Conservation (phyloP, 2,329 filamentous ascomycete species). For the Herpotrichia juniperi region DNA sequence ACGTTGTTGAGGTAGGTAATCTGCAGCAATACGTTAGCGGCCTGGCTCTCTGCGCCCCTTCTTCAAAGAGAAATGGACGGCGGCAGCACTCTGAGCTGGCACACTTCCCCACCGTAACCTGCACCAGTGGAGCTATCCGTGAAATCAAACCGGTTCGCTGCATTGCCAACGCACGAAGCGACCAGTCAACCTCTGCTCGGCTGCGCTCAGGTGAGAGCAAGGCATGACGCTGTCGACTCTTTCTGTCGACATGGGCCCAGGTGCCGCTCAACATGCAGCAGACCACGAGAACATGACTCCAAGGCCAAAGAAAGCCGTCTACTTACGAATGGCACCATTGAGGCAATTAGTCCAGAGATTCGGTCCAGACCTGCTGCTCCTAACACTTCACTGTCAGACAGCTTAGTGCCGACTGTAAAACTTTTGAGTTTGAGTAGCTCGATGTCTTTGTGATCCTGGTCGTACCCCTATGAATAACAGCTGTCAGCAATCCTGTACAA, state of each 20-base stretch:
- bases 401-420: slow-evolving; percentile 73
- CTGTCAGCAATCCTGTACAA: slow-evolving; percentile 29
- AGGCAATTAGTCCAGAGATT: slow-evolving; percentile 67
- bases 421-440: slow-evolving; percentile 79
- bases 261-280: slow-evolving; percentile 3
- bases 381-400: slow-evolving; percentile 69
- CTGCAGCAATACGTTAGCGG: slow-evolving; percentile 42
- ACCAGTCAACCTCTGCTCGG: slow-evolving; percentile 16
- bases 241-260: slow-evolving; percentile 3
- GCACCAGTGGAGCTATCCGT: slow-evolving; percentile 28
- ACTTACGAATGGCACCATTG: slow-evolving; percentile 82
- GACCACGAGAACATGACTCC: not conserved
- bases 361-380: slow-evolving; percentile 67
- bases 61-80: slow-evolving; percentile 1
- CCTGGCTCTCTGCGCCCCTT: slow-evolving; percentile 16
- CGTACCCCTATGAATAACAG: slow-evolving; percentile 66
- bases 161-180: slow-evolving; percentile 40
- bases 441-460: slow-evolving; percentile 77
- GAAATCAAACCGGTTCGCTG: slow-evolving; percentile 28
- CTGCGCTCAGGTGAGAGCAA: slow-evolving; percentile 16
- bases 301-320: slow-evolving; percentile 12
- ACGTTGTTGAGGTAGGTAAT: slow-evolving; percentile 58
- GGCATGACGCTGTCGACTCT: slow-evolving; percentile 19
- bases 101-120: slow-evolving; percentile 15
- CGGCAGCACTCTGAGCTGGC: slow-evolving; percentile 8